Evolutionary conservation across 805 yeast species (phyloP).

Genomic region (Torulaspora delbrueckii): DNA sequence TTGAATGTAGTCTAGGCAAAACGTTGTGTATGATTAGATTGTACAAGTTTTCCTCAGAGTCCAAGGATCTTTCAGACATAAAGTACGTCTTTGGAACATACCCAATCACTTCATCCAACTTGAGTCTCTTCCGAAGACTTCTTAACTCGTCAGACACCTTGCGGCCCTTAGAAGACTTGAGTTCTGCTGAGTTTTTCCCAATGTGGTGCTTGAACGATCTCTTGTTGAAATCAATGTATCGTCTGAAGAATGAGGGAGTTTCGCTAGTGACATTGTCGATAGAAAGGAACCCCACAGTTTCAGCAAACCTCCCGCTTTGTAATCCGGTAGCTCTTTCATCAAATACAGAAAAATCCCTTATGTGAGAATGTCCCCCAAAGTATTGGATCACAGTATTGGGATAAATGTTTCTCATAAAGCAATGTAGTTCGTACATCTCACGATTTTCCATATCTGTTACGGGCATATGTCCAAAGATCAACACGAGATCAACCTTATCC

Average conservation of each 20-base stretch:
- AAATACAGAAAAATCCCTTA: slow-evolving; percentile 70
- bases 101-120: slow-evolving; percentile 56
- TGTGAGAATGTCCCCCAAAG: slow-evolving; percentile 93
- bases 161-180: slow-evolving; percentile 49
- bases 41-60: slow-evolving; percentile 53
- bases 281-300: slow-evolving; percentile 86
- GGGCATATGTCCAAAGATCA: slow-evolving; percentile 80
- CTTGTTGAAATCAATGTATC: slow-evolving; percentile 78
- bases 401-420: slow-evolving; percentile 48
- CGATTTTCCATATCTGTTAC: slow-evolving; percentile 38
- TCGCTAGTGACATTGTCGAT: slow-evolving; percentile 36
- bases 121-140: slow-evolving; percentile 43
- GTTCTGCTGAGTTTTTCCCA: slow-evolving; percentile 16
- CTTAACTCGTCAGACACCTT: slow-evolving; percentile 43
- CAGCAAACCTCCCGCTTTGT: slow-evolving; percentile 92
- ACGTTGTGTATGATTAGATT: slow-evolving; percentile 54
- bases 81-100: slow-evolving; percentile 61
- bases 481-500: slow-evolving; percentile 53
- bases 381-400: slow-evolving; percentile 70
- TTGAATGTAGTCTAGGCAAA: slow-evolving; percentile 39
- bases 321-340: slow-evolving; percentile 68
- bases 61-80: slow-evolving; percentile 61
- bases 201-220: slow-evolving; percentile 68
- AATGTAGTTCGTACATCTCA: slow-evolving; percentile 37
- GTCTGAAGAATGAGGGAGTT: slow-evolving; percentile 45